phyloP scores from a whole-genome alignment of 2,329 filamentous ascomycete genomes.

The Aspergillus nomiae region DNA sequence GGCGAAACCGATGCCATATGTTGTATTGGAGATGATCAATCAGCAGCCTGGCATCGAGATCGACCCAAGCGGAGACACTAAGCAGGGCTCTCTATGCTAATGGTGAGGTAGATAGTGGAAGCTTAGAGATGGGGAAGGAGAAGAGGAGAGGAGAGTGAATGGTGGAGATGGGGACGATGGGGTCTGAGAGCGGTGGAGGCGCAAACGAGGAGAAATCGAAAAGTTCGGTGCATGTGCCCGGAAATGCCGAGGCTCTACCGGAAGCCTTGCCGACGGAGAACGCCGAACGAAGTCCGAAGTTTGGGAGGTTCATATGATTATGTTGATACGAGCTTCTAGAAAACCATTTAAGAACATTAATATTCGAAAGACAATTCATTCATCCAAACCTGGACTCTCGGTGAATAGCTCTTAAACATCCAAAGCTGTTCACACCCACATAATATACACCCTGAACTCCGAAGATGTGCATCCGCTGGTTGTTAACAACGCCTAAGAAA shows the following conservation, averaged over 20 bases:
- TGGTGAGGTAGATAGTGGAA: slow-evolving; percentile 3
- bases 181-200: slow-evolving; percentile 19
- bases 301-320: not conserved
- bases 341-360: not conserved
- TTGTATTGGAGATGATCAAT: slow-evolving; percentile 23
- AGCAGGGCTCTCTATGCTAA: slow-evolving; percentile 2
- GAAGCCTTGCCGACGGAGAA: slow-evolving; percentile 13
- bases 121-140: slow-evolving; percentile 11
- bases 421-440: not conserved
- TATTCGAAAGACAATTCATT: not conserved
- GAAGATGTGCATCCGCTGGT: slow-evolving; percentile 2
- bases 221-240: slow-evolving; percentile 22
- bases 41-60: slow-evolving; percentile 34
- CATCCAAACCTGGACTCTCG: not conserved
- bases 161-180: slow-evolving; percentile 15
- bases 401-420: not conserved
- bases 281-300: not conserved
- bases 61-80: slow-evolving; percentile 11
- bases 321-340: not conserved
- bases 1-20: slow-evolving; percentile 70
- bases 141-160: slow-evolving; percentile 9
- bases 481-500: slow-evolving; percentile 3
- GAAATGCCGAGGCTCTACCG: slow-evolving; percentile 20
- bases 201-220: slow-evolving; percentile 11
- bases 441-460: slow-evolving; percentile 11